Conservation (phyloP, 768 basidiomycete genomes). For the Cystobasidium ongulense region DNA sequence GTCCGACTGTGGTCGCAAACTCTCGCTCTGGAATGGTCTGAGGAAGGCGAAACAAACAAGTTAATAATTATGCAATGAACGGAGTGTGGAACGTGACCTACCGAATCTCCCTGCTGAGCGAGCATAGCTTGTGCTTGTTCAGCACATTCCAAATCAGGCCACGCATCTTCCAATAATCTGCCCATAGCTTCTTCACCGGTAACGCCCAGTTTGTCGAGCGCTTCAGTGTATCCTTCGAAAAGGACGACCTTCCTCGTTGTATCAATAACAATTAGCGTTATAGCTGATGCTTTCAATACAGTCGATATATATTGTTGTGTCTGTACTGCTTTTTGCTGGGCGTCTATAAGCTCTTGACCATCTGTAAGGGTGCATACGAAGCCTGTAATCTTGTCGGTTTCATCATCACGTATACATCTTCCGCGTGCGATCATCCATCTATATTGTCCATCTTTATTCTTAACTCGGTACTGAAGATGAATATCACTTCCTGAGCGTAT, state of each 20-base stretch:
- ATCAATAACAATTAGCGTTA: conserved; percentile 19
- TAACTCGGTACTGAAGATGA: conserved; percentile 16
- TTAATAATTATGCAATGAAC: neutral
- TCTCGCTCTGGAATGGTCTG: conserved; percentile 1
- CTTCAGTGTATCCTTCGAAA: conserved; percentile 10
- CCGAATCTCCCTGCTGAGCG: neutral
- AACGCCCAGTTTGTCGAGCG: conserved; percentile 4
- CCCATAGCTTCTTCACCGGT: neutral
- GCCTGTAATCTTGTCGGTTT: conserved; percentile 12
- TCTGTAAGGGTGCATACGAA: conserved; percentile 26
- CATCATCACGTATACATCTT: neutral
- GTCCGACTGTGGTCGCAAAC: neutral
- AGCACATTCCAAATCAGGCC: conserved; percentile 10
- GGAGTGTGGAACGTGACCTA: neutral
- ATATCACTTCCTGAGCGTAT: conserved; percentile 9
- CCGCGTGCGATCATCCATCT: conserved; percentile 24
- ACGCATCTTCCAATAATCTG: neutral
- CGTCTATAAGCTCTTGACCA: conserved; percentile 24
- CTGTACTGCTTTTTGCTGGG: conserved; percentile 16
- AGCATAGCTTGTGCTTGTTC: conserved; percentile 10
- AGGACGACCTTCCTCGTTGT: neutral
- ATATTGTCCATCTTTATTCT: conserved; percentile 1
- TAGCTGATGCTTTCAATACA: neutral
- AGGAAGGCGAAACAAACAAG: neutral
- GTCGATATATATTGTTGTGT: conserved; percentile 20